Conservation (phyloP, 768 basidiomycete species). For the Auricularia cornea region DNA sequence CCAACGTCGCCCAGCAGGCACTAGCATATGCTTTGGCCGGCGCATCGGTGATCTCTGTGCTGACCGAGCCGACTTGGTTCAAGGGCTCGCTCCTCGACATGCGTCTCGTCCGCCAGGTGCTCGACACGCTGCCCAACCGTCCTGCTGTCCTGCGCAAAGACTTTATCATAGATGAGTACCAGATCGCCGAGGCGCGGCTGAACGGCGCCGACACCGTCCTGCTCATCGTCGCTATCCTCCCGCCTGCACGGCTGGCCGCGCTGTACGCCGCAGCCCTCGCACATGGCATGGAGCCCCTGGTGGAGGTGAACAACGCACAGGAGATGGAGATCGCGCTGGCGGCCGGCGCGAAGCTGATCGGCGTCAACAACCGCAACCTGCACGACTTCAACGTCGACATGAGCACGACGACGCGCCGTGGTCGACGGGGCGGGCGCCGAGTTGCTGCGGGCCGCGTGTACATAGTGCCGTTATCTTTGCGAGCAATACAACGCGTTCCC, state of each 20-base stretch:
- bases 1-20: slow-evolving; percentile 81
- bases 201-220: slow-evolving; percentile 96
- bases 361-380: slow-evolving; percentile 96
- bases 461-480: too few species aligned
- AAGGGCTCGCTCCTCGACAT: slow-evolving; percentile 90
- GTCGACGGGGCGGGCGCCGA: too few species aligned
- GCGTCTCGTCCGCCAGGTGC: slow-evolving; percentile 78
- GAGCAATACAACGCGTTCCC: too few species aligned
- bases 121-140: slow-evolving; percentile 77
- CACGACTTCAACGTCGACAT: slow-evolving; percentile 97
- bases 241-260: slow-evolving; percentile 53
- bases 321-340: slow-evolving; percentile 86
- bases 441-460: too few species aligned
- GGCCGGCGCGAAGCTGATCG: slow-evolving; percentile 84
- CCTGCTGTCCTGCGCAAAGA: slow-evolving; percentile 97
- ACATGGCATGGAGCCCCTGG: slow-evolving; percentile 95
- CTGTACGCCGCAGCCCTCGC: slow-evolving; percentile 63
- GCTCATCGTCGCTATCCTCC: slow-evolving; percentile 95
- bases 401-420: slow-evolving; percentile 87
- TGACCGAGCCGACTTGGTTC: slow-evolving; percentile 99
- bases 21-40: slow-evolving; percentile 88
- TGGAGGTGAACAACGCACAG: slow-evolving; percentile 91
- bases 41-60: slow-evolving; percentile 92
- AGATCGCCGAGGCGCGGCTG: slow-evolving; percentile 87
- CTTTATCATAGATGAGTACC: slow-evolving; percentile 92